Conservation (phyloP, 2,329 filamentous ascomycete species). For the Aspergillus sp. region DNA sequence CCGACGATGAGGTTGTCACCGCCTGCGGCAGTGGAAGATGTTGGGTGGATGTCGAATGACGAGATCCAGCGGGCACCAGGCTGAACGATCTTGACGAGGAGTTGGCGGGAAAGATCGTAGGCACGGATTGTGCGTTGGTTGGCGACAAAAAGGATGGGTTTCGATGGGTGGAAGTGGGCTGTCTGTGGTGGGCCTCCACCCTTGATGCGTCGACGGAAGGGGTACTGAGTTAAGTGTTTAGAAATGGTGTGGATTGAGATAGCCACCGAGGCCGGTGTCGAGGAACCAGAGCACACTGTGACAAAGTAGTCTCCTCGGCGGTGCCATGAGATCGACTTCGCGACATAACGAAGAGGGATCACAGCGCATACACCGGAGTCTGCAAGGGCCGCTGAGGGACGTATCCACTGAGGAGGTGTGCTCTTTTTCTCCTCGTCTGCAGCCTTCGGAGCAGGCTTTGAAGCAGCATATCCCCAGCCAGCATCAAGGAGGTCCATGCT, state of each 20-base stretch:
- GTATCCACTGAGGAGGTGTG: conserved; percentile 76
- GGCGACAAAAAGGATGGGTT: conserved; percentile 92
- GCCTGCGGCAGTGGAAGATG: conserved; percentile 84
- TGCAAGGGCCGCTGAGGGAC: conserved; percentile 71
- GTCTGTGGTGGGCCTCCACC: conserved; percentile 77
- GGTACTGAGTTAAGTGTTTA: conserved; percentile 91
- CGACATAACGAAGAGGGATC: conserved; percentile 72
- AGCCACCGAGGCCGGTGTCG: conserved; percentile 56
- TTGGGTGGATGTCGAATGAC: conserved; percentile 85
- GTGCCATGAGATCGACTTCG: conserved; percentile 94
- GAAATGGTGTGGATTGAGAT: conserved; percentile 93
- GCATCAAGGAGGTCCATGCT: conserved; percentile 77
- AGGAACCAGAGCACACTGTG: conserved; percentile 72
- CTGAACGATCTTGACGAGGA: conserved; percentile 88
- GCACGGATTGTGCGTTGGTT: conserved; percentile 90
- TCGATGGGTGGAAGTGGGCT: conserved; percentile 90
- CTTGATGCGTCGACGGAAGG: conserved; percentile 72
- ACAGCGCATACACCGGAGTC: conserved; percentile 75
- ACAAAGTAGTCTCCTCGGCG: conserved; percentile 91
- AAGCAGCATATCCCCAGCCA: conserved; percentile 91
- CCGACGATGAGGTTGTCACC: conserved; percentile 94
- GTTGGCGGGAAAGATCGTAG: conserved; percentile 89
- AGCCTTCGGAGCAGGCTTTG: conserved; percentile 52
- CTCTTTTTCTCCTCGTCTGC: conserved; percentile 63
- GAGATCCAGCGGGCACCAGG: conserved; percentile 95